phyloP scores from a whole-genome alignment of 176 grass and related monocot genomes.

The Oryza brachyantha region DNA sequence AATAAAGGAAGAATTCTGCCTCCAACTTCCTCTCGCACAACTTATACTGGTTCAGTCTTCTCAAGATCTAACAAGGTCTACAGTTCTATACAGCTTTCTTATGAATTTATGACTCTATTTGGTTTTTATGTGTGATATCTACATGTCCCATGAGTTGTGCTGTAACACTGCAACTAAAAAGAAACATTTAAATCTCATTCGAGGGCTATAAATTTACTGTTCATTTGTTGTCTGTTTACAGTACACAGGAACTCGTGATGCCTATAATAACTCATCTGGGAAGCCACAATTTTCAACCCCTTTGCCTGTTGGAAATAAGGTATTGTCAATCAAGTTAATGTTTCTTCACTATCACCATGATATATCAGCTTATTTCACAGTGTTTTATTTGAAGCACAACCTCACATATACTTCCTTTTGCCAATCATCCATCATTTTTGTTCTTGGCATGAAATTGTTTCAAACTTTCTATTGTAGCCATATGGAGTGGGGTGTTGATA shows the following conservation, averaged over 20 bases:
- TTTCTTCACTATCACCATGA: constrained; percentile 14
- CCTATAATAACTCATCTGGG: constrained; percentile 24
- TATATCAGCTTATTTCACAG: constrained; percentile 18
- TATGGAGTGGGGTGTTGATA: not conserved
- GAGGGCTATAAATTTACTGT: not conserved
- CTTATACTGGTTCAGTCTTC: constrained; percentile 50
- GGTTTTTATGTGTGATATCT: constrained; percentile 21
- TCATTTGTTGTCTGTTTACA: constrained; percentile 28
- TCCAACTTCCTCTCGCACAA: constrained; percentile 22
- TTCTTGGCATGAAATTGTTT: not conserved
- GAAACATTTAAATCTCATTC: not conserved
- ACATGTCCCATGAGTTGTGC: not conserved
- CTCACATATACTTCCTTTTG: not conserved
- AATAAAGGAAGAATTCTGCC: constrained; percentile 37
- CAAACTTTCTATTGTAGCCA: not conserved
- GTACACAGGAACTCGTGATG: constrained; percentile 16
- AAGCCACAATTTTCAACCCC: constrained; percentile 28
- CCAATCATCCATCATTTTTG: not conserved
- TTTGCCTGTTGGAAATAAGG: constrained; percentile 53
- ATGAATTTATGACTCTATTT: constrained; percentile 13
- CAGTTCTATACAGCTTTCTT: not conserved
- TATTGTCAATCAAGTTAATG: constrained; percentile 23
- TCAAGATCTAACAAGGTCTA: constrained; percentile 41
- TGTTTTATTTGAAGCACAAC: constrained; percentile 9
- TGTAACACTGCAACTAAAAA: not conserved